Percentiles rank a stretch among this genome's conserved stretches.
phyloP scores from a whole-genome alignment of 306 rosid species.

The Prunus salicina region DNA sequence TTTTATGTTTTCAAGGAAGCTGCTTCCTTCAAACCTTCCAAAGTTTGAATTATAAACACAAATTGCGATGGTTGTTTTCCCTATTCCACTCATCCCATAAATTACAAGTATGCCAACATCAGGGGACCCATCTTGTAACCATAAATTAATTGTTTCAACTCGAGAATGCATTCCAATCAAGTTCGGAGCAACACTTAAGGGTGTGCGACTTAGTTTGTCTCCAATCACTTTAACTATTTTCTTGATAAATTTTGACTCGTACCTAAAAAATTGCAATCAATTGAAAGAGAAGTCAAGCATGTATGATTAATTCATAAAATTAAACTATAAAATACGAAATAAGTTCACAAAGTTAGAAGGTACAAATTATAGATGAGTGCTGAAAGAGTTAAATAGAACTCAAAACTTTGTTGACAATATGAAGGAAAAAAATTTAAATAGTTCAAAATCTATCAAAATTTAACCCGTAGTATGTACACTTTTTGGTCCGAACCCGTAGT shows the following conservation, averaged over 20 bases:
- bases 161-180: not conserved
- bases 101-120: not conserved
- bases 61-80: not conserved
- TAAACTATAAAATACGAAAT: too few relatives aligned
- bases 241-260: not conserved
- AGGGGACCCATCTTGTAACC: not conserved
- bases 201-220: not conserved
- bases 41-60: not conserved
- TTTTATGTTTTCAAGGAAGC: not conserved
- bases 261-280: not conserved
- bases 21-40: not conserved
- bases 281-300: too few relatives aligned
- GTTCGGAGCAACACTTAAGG: not conserved
- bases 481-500: too few relatives aligned
- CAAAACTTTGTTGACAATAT: too few relatives aligned
- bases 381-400: too few relatives aligned
- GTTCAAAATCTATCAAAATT: too few relatives aligned
- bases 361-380: too few relatives aligned
- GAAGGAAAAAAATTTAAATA: too few relatives aligned
- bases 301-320: too few relatives aligned
- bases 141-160: not conserved
- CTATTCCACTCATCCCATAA: not conserved
- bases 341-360: too few relatives aligned
- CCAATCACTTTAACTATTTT: not conserved
- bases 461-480: too few relatives aligned